Evolutionary conservation across 768 basidiomycete genomes (phyloP).

Genomic region (Podaxis sp.): DNA sequence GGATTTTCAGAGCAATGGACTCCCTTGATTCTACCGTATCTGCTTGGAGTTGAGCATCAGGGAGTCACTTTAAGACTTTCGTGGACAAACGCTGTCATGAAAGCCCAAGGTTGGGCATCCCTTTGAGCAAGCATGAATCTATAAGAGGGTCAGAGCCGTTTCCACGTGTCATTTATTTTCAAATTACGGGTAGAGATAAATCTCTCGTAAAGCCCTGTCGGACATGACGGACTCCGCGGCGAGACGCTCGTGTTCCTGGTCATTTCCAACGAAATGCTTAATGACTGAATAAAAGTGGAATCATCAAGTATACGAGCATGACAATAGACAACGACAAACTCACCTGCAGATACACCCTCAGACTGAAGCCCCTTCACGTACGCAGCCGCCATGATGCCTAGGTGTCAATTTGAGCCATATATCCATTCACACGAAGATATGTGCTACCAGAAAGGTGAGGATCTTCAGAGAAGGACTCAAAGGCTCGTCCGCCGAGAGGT

Average conservation of each 20-base stretch:
- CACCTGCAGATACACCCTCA: constrained; percentile 61
- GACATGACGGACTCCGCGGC: constrained; percentile 65
- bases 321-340: constrained; percentile 15
- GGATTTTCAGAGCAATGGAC: constrained; percentile 69
- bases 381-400: constrained; percentile 60
- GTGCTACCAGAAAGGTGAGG: constrained; percentile 58
- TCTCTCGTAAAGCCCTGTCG: constrained; percentile 64
- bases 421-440: neutral
- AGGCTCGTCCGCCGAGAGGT: constrained; percentile 59
- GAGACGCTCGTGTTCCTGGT: constrained; percentile 71
- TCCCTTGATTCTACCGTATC: constrained; percentile 74
- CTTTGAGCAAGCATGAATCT: constrained; percentile 72
- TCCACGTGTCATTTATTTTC: neutral
- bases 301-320: neutral
- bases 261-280: constrained; percentile 75
- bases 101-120: constrained; percentile 59
- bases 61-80: neutral
- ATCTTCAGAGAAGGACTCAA: constrained; percentile 76
- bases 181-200: constrained; percentile 69
- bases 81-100: constrained; percentile 58
- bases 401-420: neutral
- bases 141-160: constrained; percentile 6
- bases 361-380: constrained; percentile 71
- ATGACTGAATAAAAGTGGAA: constrained; percentile 39
- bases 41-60: constrained; percentile 22